phyloP scores from a whole-genome alignment of 192 early-diverging fungal genomes.

The Dissophora ornata region DNA sequence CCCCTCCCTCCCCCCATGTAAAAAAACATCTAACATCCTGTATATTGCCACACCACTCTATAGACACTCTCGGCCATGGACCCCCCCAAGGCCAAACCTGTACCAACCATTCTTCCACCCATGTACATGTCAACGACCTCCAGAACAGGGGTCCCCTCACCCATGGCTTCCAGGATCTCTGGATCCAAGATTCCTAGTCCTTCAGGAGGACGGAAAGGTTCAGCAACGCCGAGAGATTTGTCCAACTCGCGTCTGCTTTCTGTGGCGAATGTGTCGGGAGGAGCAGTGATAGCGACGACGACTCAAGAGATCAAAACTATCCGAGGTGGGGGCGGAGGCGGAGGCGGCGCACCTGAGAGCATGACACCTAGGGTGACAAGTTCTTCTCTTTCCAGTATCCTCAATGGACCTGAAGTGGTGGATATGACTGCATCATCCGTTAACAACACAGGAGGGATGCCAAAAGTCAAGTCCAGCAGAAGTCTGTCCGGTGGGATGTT shows the following conservation, averaged over 20 bases:
- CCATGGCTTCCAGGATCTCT: slow-evolving; percentile 18
- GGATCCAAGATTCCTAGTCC: slow-evolving; percentile 51
- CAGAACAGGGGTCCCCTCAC: slow-evolving; percentile 24
- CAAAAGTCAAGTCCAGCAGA: slow-evolving; percentile 29
- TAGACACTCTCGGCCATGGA: slow-evolving; percentile 54
- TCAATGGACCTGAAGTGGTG: background rate
- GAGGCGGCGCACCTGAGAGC: slow-evolving; percentile 9
- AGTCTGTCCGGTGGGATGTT: slow-evolving; percentile 43
- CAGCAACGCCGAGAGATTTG: background rate
- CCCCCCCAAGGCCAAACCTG: slow-evolving; percentile 47
- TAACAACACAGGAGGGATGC: background rate
- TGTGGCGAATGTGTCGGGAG: background rate
- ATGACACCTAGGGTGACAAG: background rate
- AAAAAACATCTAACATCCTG: too few relatives aligned
- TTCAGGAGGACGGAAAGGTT: slow-evolving; percentile 22
- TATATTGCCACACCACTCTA: too few relatives aligned
- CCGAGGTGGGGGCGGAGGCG: slow-evolving; percentile 41
- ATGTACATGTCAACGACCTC: slow-evolving; percentile 51
- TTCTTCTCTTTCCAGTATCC: background rate
- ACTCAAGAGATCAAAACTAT: slow-evolving; percentile 44
- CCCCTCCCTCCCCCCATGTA: slow-evolving; percentile 56
- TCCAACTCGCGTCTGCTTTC: slow-evolving; percentile 4
- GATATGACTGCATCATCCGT: background rate
- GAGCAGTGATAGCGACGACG: background rate
- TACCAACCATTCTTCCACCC: slow-evolving; percentile 41